Percentiles rank a stretch among this genome's conserved stretches.
These are phyloP conservation scores for Microdochium paspali DNA, from an alignment of 2,329 filamentous ascomycete species.

Conservation along the genomic window DNA sequence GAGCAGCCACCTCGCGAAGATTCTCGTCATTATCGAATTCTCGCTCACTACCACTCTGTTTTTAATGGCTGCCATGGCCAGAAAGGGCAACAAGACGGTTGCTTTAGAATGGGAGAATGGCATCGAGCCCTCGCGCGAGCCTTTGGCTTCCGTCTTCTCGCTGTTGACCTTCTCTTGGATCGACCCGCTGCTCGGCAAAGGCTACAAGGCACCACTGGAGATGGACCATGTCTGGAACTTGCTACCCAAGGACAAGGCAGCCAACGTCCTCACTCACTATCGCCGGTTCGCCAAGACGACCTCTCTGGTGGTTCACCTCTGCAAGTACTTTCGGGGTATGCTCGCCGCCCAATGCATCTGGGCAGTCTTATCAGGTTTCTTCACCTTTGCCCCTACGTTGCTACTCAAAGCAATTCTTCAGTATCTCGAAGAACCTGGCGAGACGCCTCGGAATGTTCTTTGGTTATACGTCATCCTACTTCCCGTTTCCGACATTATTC, in stretches of 20 bases:
- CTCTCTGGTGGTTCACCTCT: slow-evolving; percentile 67
- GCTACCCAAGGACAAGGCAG: slow-evolving; percentile 78
- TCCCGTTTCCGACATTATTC: slow-evolving; percentile 71
- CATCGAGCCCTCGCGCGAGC: slow-evolving; percentile 79
- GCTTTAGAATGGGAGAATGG: slow-evolving; percentile 82
- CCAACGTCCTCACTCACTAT: slow-evolving; percentile 69
- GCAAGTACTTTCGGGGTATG: slow-evolving; percentile 72
- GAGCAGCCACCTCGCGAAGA: slow-evolving; percentile 49
- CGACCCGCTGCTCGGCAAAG: slow-evolving; percentile 78
- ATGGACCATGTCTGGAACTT: slow-evolving; percentile 89
- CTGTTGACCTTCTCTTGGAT: slow-evolving; percentile 85
- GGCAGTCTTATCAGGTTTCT: slow-evolving; percentile 69
- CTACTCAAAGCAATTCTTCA: slow-evolving; percentile 85
- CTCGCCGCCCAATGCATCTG: slow-evolving; percentile 71
- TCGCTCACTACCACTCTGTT: slow-evolving; percentile 64
- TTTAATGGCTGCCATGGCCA: slow-evolving; percentile 66
- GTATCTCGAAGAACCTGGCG: slow-evolving; percentile 77
- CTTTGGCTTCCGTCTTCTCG: slow-evolving; percentile 80
- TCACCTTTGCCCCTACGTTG: slow-evolving; percentile 87
- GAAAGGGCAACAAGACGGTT: slow-evolving; percentile 87
- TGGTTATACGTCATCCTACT: slow-evolving; percentile 94
- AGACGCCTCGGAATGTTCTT: slow-evolving; percentile 73
- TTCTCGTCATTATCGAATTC: slow-evolving; percentile 66
- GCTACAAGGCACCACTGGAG: slow-evolving; percentile 77
- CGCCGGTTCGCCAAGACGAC: slow-evolving; percentile 77